Percentiles rank a stretch among this genome's conserved stretches.
These are phyloP conservation scores for Calamus simplicifolius DNA, from an alignment of 176 grass and related monocot species.

Conservation along the genomic window DNA sequence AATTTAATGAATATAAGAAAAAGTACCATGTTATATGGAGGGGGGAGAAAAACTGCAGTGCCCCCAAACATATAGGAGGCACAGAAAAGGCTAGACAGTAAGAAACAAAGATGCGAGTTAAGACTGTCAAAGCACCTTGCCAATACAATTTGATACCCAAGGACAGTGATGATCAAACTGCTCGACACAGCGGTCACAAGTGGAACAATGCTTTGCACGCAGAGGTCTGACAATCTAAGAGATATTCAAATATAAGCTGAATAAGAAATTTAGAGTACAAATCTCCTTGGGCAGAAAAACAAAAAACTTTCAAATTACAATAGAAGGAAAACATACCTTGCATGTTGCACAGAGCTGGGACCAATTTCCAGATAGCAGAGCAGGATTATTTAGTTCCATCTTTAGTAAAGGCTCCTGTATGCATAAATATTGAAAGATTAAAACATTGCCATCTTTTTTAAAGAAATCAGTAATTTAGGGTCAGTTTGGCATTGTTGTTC, in stretches of 20 bases:
- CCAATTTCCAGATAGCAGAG: slow-evolving; percentile 88
- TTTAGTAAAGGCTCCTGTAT: slow-evolving; percentile 91
- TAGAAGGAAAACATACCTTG: slow-evolving; percentile 51
- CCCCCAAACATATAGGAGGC: too few relatives aligned
- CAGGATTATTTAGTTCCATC: slow-evolving; percentile 79
- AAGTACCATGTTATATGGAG: too few relatives aligned
- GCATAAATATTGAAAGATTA: slow-evolving; percentile 20
- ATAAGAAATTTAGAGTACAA: too few relatives aligned
- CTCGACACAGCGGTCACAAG: slow-evolving; percentile 98
- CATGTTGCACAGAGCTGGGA: slow-evolving; percentile 96
- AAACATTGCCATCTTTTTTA: background rate
- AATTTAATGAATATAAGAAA: slow-evolving; percentile 15
- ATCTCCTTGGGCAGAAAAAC: too few relatives aligned
- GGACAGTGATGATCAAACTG: slow-evolving; percentile 99
- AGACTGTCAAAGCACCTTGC: slow-evolving; percentile 46
- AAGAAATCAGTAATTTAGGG: too few relatives aligned
- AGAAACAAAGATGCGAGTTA: background rate
- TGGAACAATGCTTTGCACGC: slow-evolving; percentile 93
- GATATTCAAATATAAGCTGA: slow-evolving; percentile 20
- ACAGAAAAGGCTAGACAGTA: too few relatives aligned
- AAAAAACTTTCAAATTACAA: too few relatives aligned
- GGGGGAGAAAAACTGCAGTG: too few relatives aligned
- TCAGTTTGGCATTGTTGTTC: too few relatives aligned
- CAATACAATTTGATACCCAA: slow-evolving; percentile 99
- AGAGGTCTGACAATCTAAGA: slow-evolving; percentile 88